Percentiles rank a stretch among this genome's conserved stretches.
Conservation (phyloP, 139 green algal genomes). For the Gonium pectorale region DNA sequence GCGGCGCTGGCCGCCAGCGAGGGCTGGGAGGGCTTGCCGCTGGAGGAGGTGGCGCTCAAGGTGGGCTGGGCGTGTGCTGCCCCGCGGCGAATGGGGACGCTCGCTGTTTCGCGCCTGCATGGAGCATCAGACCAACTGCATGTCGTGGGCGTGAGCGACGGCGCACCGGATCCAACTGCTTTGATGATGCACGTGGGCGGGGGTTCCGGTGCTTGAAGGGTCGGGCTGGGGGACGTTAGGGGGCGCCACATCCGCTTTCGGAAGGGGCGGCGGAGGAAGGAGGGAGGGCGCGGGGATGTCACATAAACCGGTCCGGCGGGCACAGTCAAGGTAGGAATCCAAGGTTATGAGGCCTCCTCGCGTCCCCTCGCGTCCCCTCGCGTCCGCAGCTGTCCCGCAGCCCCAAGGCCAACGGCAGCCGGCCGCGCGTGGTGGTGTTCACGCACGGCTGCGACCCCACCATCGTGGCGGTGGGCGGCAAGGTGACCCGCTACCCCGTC, state of each 20-base stretch:
- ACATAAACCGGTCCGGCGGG: no score
- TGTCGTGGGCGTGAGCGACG: no score
- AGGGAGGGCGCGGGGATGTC: background rate
- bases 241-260: background rate
- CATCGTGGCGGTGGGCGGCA: conserved; percentile 84
- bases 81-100: no score
- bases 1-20: conserved; percentile 91
- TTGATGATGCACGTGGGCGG: no score
- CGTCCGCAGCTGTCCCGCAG: conserved; percentile 76
- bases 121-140: background rate
- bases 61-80: conserved; percentile 49
- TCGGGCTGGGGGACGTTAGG: background rate
- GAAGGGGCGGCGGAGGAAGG: background rate
- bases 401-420: conserved; percentile 86
- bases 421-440: conserved; percentile 91
- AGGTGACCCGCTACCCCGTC: conserved; percentile 66
- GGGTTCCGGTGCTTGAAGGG: background rate
- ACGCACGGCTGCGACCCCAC: conserved; percentile 94
- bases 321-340: no score
- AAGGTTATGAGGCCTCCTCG: background rate
- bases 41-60: conserved; percentile 90
- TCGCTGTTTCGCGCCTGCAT: no score
- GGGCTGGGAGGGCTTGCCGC: conserved; percentile 88
- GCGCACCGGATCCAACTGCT: no score
- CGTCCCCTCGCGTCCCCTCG: background rate